Conservation (phyloP, 495 filamentous ascomycete genomes). For the Paragyromitra xinjiangensis region DNA sequence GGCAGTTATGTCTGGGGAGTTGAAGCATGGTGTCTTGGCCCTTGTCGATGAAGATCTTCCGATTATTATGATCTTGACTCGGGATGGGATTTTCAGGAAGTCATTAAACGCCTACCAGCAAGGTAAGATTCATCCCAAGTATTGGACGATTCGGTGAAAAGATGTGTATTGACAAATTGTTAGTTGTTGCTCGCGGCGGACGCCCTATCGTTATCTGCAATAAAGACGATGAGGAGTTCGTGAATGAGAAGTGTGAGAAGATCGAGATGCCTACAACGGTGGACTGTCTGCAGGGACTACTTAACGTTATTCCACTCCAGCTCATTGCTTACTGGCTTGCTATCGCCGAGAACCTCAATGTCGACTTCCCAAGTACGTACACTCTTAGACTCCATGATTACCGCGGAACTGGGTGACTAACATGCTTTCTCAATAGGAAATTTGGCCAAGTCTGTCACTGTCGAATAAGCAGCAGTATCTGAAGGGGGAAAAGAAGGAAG, state of each 20-base stretch:
- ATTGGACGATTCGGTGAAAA: neutral
- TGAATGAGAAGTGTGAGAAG: slow-evolving; percentile 84
- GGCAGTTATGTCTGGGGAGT: slow-evolving; percentile 98
- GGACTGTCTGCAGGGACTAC: slow-evolving; percentile 91
- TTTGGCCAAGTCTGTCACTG: slow-evolving; percentile 97
- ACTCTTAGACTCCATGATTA: neutral
- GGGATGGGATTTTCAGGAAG: slow-evolving; percentile 94
- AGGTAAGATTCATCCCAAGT: slow-evolving; percentile 64
- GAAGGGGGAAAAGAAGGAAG: slow-evolving; percentile 10
- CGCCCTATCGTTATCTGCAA: slow-evolving; percentile 99
- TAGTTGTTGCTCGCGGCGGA: slow-evolving; percentile 90
- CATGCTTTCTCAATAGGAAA: slow-evolving; percentile 62
- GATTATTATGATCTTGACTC: slow-evolving; percentile 99
- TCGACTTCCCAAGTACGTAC: slow-evolving; percentile 83
- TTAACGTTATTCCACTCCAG: slow-evolving; percentile 97
- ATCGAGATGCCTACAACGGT: slow-evolving; percentile 97
- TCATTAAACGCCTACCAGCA: slow-evolving; percentile 99
- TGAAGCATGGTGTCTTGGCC: slow-evolving; percentile 97
- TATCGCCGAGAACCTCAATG: slow-evolving; percentile 92
- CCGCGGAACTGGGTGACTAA: slow-evolving; percentile 27
- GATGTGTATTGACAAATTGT: slow-evolving; percentile 38
- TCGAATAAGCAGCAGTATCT: slow-evolving; percentile 73
- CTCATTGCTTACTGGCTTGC: slow-evolving; percentile 98
- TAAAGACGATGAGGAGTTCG: slow-evolving; percentile 86
- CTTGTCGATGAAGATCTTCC: slow-evolving; percentile 97